Conservation (phyloP, 2,329 filamentous ascomycete genomes). For the Aspergillus sp. region DNA sequence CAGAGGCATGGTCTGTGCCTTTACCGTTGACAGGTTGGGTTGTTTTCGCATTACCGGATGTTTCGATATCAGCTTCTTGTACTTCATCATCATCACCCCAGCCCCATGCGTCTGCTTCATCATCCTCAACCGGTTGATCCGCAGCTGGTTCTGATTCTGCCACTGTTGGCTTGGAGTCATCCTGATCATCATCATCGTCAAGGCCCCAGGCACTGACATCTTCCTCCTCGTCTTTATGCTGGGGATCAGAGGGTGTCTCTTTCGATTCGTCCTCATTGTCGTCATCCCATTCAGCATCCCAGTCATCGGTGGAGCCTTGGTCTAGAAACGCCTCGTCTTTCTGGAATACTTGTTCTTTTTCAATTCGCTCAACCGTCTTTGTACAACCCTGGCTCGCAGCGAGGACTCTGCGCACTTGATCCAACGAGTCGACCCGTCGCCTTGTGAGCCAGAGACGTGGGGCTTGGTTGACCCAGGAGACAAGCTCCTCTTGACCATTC, state of each 20-base stretch:
- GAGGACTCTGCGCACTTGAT: conserved; percentile 68
- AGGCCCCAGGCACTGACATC: conserved; percentile 52
- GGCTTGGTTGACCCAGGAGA: conserved; percentile 76
- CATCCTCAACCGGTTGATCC: conserved; percentile 30
- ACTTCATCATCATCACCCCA: conserved; percentile 69
- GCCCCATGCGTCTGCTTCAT: conserved; percentile 69
- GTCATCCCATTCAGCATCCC: conserved; percentile 78
- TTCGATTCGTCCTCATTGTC: conserved; percentile 50
- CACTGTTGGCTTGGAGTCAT: conserved; percentile 11
- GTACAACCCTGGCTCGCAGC: conserved; percentile 63
- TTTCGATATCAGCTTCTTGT: conserved; percentile 23
- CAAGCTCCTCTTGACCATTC: conserved; percentile 59
- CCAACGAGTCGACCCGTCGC: conserved; percentile 74
- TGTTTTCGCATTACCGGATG: conserved; percentile 16
- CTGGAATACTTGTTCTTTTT: conserved; percentile 73
- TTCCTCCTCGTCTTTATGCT: conserved; percentile 35
- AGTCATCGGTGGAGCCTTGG: conserved; percentile 58
- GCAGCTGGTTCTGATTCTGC: conserved; percentile 15
- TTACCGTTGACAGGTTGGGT: conserved; percentile 22
- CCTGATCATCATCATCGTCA: conserved; percentile 43
- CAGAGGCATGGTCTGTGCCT: conserved; percentile 11
- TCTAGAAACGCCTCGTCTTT: conserved; percentile 65
- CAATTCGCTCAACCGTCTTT: conserved; percentile 74
- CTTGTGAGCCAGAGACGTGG: conserved; percentile 83
- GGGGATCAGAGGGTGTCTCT: conserved; percentile 12